Conservation (phyloP, 495 filamentous ascomycete species). For the Podospora comata region DNA sequence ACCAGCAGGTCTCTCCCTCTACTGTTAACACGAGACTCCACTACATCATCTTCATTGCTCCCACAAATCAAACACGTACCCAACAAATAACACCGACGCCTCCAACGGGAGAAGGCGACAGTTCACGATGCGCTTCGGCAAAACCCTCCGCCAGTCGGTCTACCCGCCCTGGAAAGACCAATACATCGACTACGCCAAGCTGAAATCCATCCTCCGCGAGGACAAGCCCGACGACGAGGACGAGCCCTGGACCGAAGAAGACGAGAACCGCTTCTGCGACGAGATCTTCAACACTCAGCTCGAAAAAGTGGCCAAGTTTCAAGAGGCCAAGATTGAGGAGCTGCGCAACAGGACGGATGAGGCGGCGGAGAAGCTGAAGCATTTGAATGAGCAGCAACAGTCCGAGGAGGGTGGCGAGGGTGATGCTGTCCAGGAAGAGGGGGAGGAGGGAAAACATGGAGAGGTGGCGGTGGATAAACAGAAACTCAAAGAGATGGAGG, state of each 20-base stretch:
- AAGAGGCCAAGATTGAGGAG: slow-evolving; percentile 66
- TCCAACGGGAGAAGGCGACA: slow-evolving; percentile 47
- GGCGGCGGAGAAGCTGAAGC: slow-evolving; percentile 60
- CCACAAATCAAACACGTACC: too few relatives aligned
- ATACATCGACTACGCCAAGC: slow-evolving; percentile 92
- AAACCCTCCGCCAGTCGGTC: slow-evolving; percentile 71
- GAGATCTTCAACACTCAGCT: slow-evolving; percentile 91
- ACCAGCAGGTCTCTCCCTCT: not conserved
- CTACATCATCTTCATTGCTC: slow-evolving; percentile 33
- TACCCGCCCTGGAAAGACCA: slow-evolving; percentile 88
- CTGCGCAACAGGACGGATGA: slow-evolving; percentile 65
- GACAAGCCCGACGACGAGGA: slow-evolving; percentile 57
- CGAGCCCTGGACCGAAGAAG: slow-evolving; percentile 84
- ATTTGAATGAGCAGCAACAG: slow-evolving; percentile 35
- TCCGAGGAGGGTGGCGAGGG: not conserved
- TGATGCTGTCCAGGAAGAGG: not conserved
- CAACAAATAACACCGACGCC: too few relatives aligned
- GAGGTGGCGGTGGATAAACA: slow-evolving; percentile 49
- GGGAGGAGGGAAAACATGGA: slow-evolving; percentile 24
- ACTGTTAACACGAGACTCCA: not conserved
- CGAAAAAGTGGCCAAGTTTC: slow-evolving; percentile 92
- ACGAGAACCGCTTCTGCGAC: slow-evolving; percentile 90
- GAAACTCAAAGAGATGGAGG: slow-evolving; percentile 64
- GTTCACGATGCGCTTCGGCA: slow-evolving; percentile 82
- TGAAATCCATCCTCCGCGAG: slow-evolving; percentile 84